Percentiles rank a stretch among this genome's conserved stretches.
These are phyloP conservation scores for Metschnikowia gelsemii DNA, from an alignment of 805 yeast species.

Conservation along the genomic window DNA sequence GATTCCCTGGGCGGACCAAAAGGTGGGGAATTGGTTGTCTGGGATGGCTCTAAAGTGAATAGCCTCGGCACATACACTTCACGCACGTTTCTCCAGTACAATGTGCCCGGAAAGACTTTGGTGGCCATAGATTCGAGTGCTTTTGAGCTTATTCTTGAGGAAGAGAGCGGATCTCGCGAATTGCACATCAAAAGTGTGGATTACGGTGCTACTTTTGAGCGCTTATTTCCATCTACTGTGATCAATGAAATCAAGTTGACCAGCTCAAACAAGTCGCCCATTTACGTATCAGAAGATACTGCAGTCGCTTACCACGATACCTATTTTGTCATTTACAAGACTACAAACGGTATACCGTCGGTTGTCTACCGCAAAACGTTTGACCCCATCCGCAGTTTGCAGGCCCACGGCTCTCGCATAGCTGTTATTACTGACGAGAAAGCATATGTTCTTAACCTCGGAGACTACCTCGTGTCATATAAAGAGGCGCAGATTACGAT, in stretches of 20 bases:
- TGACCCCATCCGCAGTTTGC: conserved; percentile 6
- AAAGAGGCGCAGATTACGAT: not conserved
- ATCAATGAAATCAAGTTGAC: conserved; percentile 6
- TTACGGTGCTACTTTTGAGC: conserved; percentile 1
- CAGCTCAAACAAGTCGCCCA: conserved; percentile 5
- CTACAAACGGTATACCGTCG: not conserved
- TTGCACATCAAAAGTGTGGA: conserved; percentile 1
- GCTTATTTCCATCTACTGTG: conserved; percentile 5
- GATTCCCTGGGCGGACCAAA: too few relatives aligned
- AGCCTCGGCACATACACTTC: conserved; percentile 8
- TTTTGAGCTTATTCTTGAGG: not conserved
- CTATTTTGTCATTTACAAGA: conserved; percentile 5
- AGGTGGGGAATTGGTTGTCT: conserved; percentile 6
- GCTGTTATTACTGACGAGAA: conserved; percentile 10
- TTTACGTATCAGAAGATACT: conserved; percentile 3
- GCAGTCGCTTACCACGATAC: conserved; percentile 6
- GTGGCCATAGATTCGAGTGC: conserved; percentile 9
- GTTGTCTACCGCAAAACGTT: conserved; percentile 6
- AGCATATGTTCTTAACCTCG: conserved; percentile 9
- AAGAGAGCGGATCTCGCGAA: not conserved
- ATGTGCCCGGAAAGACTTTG: not conserved
- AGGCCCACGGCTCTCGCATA: conserved; percentile 1
- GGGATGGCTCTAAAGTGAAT: conserved; percentile 7
- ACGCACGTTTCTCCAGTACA: conserved; percentile 5
- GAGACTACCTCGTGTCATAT: conserved; percentile 3